phyloP scores from a whole-genome alignment of 1,284 basidiomycete species.

The Mycosarcoma mackinlayi region DNA sequence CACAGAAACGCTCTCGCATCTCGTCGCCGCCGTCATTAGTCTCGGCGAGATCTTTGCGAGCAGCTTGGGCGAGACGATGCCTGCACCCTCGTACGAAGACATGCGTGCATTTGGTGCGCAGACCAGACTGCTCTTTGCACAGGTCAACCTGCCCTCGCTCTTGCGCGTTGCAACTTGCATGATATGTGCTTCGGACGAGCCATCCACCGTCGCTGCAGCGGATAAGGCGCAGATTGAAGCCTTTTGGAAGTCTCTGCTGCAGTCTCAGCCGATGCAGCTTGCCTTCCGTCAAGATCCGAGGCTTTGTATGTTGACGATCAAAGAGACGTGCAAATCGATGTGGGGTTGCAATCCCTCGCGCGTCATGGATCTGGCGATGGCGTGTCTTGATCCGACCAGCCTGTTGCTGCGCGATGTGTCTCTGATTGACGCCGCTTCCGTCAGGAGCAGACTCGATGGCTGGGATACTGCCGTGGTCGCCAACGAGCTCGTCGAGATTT shows the following conservation, averaged over 20 bases:
- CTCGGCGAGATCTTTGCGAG: slow-evolving; percentile 31
- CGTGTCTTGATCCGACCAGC: slow-evolving; percentile 31
- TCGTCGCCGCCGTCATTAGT: slow-evolving; percentile 11
- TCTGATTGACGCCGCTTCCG: slow-evolving; percentile 19
- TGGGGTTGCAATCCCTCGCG: slow-evolving; percentile 40
- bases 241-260: slow-evolving; percentile 32
- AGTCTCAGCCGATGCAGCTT: slow-evolving; percentile 34
- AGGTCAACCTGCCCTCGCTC: slow-evolving; percentile 23
- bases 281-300: slow-evolving; percentile 39
- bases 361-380: slow-evolving; percentile 30
- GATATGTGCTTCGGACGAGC: slow-evolving; percentile 28
- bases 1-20: slow-evolving; percentile 12
- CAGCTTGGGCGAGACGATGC: slow-evolving; percentile 11
- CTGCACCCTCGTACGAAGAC: slow-evolving; percentile 16
- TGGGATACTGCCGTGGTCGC: slow-evolving; percentile 42
- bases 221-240: slow-evolving; percentile 24
- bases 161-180: slow-evolving; percentile 19
- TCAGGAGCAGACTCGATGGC: slow-evolving; percentile 32
- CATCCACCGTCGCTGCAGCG: slow-evolving; percentile 7
- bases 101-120: slow-evolving; percentile 36
- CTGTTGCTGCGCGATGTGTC: slow-evolving; percentile 31
- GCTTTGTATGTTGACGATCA: slow-evolving; percentile 18
- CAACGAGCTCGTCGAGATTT: slow-evolving; percentile 44
- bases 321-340: slow-evolving; percentile 38
- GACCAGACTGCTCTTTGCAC: slow-evolving; percentile 34